A percentile compares a stretch with the other conserved stretches of the same genome.
These are phyloP conservation scores for Pseudocercospora ulei DNA, from an alignment of 2,329 filamentous ascomycete species.

Conservation along the genomic window DNA sequence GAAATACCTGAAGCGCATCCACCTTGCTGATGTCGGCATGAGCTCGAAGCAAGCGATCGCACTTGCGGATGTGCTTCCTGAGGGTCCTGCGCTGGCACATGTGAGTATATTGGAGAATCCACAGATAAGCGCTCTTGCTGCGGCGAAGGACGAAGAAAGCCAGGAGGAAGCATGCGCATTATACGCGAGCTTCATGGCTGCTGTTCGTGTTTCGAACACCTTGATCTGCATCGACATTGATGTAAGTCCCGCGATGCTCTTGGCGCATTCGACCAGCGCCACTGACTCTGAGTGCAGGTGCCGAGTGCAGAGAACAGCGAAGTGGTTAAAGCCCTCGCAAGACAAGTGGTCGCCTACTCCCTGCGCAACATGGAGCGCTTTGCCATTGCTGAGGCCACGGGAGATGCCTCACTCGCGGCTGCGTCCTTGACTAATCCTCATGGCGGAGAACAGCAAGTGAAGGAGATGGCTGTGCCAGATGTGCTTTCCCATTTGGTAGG, in stretches of 20 bases:
- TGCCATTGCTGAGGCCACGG: constrained; percentile 54
- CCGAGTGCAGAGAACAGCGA: constrained; percentile 74
- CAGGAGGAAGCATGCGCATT: constrained; percentile 92
- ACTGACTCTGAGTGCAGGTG: constrained; percentile 37
- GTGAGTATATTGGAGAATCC: constrained; percentile 78
- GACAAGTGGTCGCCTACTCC: constrained; percentile 90
- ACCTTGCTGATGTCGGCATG: constrained; percentile 75
- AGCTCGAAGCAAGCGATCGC: constrained; percentile 81
- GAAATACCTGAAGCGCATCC: constrained; percentile 66
- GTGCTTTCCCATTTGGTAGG: constrained; percentile 81
- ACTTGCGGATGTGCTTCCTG: constrained; percentile 79
- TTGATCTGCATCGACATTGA: constrained; percentile 89
- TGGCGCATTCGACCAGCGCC: neutral
- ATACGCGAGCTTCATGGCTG: constrained; percentile 83
- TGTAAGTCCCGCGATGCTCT: constrained; percentile 32
- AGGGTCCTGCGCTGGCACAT: constrained; percentile 71
- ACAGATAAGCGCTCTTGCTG: constrained; percentile 58
- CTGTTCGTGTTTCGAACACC: constrained; percentile 69
- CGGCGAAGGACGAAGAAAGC: constrained; percentile 63
- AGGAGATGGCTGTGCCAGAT: constrained; percentile 60
- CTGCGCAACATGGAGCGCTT: constrained; percentile 79
- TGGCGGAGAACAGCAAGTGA: constrained; percentile 44
- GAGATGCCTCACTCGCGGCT: constrained; percentile 30
- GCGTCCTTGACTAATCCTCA: constrained; percentile 38
- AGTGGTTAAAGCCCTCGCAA: constrained; percentile 80